Evolutionary conservation across 495 filamentous ascomycete genomes (phyloP), one percentile per base, ranked within the genome.

Genomic region (Penicillium cosmopolitanum): DNA sequence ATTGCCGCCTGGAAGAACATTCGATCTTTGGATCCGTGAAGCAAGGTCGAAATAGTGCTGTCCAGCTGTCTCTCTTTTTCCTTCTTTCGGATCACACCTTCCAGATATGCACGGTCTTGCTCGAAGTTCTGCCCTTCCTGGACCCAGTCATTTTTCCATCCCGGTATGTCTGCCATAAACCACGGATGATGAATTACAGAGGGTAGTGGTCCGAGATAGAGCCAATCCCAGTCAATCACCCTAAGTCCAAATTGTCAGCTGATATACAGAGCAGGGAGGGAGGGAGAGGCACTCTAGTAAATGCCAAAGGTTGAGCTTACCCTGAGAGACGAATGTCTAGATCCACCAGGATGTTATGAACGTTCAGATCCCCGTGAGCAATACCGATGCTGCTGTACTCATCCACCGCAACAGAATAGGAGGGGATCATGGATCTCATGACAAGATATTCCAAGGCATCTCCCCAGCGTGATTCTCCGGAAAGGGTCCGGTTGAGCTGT

Each of bases 141-240:
- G 11, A 34, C n/a, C 33, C 50, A 33, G 15, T 51, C 50, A 12
- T 51, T 51, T 8, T 21, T 51, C 50, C 50, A 51, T 18, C 50
- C 50, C 3, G 50, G 50, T 3, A 51, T 13, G 18, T 51, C 50
- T 10, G 50, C 50, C n/a, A 51, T 34, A n/a, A 51, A 51, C 28
- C 33, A 51, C 31, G 50, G 50, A 51, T 51, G 50, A 19, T 51
- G 31, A 19, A 51, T 51, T 12, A 36, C 33, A 6, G 50, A 25
- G 1, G 28, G 50, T 4, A 51, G 23, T 2, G 50, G 50, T 18
- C 11, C 50, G 34, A 51, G 16, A 18, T n/a, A 36, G 18, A 51
- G 25, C 50, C 25, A 51, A 11, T 51, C 33, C 50, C 50, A 51
- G 31, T 51, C 50, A 18, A 51, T 51, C n/a, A 51, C 31, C 12